These are phyloP conservation scores for Plasmopara viticola DNA, from an alignment of 352 stramenopile species.

Conservation along the genomic window DNA sequence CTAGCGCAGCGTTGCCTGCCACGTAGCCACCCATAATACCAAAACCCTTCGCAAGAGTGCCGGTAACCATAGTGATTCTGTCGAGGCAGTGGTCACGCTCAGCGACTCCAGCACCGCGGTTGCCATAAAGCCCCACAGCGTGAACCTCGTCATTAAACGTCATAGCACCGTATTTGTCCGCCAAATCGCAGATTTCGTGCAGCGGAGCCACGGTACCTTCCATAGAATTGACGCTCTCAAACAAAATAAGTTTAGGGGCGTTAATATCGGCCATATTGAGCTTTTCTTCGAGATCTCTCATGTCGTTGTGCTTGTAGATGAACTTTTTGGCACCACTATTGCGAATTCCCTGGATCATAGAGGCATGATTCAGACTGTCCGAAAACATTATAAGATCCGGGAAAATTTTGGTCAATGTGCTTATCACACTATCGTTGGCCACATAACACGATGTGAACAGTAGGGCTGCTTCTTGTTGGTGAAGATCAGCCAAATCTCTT, in stretches of 20 bases:
- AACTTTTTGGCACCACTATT: conserved; percentile 74
- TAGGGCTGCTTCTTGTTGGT: conserved; percentile 79
- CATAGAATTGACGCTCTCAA: conserved; percentile 87
- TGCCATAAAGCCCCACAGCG: conserved; percentile 84
- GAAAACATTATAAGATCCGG: conserved; percentile 86
- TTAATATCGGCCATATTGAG: conserved; percentile 65
- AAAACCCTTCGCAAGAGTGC: conserved; percentile 86
- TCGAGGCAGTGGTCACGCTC: conserved; percentile 84
- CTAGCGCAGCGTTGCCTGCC: conserved; percentile 68
- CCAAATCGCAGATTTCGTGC: conserved; percentile 80
- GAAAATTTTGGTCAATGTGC: conserved; percentile 87
- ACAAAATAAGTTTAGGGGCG: conserved; percentile 77
- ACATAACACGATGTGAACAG: conserved; percentile 89
- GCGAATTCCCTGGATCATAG: conserved; percentile 83
- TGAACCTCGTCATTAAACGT: conserved; percentile 91
- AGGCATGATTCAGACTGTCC: conserved; percentile 88
- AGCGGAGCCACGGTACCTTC: conserved; percentile 80
- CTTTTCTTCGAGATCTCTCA: conserved; percentile 70
- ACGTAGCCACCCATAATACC: conserved; percentile 91
- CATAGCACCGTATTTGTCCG: conserved; percentile 89
- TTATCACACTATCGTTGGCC: conserved; percentile 87
- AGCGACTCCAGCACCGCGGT: conserved; percentile 76
- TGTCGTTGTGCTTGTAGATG: conserved; percentile 86
- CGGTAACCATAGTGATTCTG: conserved; percentile 86
- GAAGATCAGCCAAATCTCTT: conserved; percentile 74